Evolutionary conservation across 2,329 filamentous ascomycete species (phyloP), one percentile per base, ranked within the genome.

Genomic region (Knoxdaviesia proteae): DNA sequence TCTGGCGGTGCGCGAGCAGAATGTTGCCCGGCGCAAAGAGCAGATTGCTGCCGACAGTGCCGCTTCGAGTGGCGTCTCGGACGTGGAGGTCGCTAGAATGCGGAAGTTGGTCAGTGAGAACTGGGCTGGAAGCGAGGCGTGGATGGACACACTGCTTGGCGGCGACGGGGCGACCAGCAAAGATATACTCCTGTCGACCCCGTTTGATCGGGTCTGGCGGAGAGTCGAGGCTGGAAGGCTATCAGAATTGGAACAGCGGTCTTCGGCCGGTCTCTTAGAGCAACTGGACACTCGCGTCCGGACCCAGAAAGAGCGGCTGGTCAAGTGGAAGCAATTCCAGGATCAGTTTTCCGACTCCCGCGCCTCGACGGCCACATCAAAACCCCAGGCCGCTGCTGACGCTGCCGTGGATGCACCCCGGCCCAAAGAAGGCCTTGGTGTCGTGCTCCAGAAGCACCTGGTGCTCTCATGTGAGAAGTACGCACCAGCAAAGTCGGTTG

Each of bases 81-180:
- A 65, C 7, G 58, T 65, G 36, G 55, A 60, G 4, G 64, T 60
- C 38, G 49, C 56, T 0, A 61, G 71, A 36, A 60, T 84, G 44
- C 68, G 77, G 50, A 71, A 69, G 37, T 65, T 69, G 3, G 61
- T 86, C 32, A 67, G 69, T 34, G 75, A 77, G 47, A 83, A 84
- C 49, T 94, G 86, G 86, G 66, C 81, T 9, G 86, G 84, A 2
- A 74, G 78, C 51, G 71, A 78, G 46, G 69, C 73, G 44, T 88
- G 84, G 78, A 68, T 83, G 50, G 70, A 83, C 40, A 65, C 73
- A 2, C 60, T 94, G 20, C 55, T 90, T 0, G 66, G 77, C 41
- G 82, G 82, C 2, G 77, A 83, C 39, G 62, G 64, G 20, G 62
- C 62, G 6, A 59, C 64, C 2, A 62, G 62, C 31, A 69, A 64